Conservation (phyloP, 257 asterid genomes). For the Coffea eugenioides region DNA sequence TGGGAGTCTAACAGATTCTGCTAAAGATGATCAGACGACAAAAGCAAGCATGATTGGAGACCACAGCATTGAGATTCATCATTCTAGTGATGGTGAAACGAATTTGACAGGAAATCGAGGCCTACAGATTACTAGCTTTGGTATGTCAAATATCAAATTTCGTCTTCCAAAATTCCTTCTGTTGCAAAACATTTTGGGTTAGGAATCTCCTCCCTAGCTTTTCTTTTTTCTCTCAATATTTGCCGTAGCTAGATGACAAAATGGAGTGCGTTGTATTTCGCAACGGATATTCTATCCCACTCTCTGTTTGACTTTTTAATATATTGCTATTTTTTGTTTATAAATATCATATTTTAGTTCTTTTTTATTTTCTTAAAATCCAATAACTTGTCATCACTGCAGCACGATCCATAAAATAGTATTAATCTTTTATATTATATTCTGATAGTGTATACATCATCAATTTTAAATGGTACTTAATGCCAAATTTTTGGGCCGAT, state of each 20-base stretch:
- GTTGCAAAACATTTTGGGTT: too few relatives aligned
- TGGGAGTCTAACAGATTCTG: slow-evolving; percentile 7
- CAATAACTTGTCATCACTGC: too few relatives aligned
- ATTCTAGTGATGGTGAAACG: slow-evolving; percentile 26
- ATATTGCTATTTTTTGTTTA: too few relatives aligned
- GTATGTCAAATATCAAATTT: neutral
- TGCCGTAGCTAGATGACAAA: neutral
- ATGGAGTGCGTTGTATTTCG: neutral
- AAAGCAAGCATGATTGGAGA: slow-evolving; percentile 4
- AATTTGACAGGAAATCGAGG: neutral
- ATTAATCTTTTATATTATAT: too few relatives aligned
- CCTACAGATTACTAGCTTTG: neutral
- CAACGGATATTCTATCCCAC: too few relatives aligned
- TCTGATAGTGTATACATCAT: too few relatives aligned
- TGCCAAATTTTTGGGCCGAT: too few relatives aligned
- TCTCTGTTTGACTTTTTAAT: too few relatives aligned
- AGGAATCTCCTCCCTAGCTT: neutral
- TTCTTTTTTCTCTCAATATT: neutral
- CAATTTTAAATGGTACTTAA: too few relatives aligned
- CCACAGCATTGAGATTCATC: slow-evolving; percentile 11
- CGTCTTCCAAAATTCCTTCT: neutral
- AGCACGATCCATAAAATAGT: too few relatives aligned
- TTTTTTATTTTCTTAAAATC: too few relatives aligned
- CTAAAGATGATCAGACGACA: neutral
- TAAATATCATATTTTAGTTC: too few relatives aligned